Conservation (phyloP, 2,329 filamentous ascomycete species). For the Sporothrix brunneoviolacea region DNA sequence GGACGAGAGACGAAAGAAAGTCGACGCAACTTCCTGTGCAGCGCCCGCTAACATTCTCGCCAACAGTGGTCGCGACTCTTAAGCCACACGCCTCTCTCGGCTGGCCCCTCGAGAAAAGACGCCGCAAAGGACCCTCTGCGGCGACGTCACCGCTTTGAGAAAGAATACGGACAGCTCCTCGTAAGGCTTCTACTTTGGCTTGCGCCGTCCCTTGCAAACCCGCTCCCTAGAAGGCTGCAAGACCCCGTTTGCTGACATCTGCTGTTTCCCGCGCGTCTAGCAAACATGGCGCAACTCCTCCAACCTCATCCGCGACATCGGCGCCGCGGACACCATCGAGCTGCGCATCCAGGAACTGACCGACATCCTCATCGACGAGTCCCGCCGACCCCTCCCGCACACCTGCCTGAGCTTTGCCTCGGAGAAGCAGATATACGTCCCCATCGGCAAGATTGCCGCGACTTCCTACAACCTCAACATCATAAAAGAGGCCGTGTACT, state of each 20-base stretch:
- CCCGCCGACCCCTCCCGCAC: conserved; percentile 79
- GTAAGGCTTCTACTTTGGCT: conserved; percentile 36
- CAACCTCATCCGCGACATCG: conserved; percentile 53
- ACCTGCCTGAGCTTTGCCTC: conserved; percentile 85
- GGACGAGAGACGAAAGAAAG: not conserved
- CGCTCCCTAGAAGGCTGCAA: no score
- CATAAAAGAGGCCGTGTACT: conserved; percentile 73
- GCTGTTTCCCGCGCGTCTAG: conserved; percentile 23
- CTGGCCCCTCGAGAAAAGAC: conserved; percentile 50
- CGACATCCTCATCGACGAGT: conserved; percentile 79
- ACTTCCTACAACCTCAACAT: conserved; percentile 79
- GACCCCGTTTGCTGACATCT: not conserved
- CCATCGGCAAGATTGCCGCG: conserved; percentile 81
- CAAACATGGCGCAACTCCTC: conserved; percentile 56
- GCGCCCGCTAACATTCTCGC: not conserved
- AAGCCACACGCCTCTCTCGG: conserved; percentile 53
- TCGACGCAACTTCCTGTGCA: not conserved
- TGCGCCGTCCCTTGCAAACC: no score
- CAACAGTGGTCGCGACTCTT: conserved; percentile 61
- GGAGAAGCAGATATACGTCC: conserved; percentile 80
- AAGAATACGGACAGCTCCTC: conserved; percentile 57
- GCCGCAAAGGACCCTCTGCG: conserved; percentile 56
- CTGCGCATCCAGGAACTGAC: conserved; percentile 57
- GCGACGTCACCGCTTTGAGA: conserved; percentile 60
- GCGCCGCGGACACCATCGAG: conserved; percentile 57